Percentiles rank a stretch among this genome's conserved stretches.
Conservation (phyloP, 371 early-diverging fungal genomes). For the Umbelopsis sp. region DNA sequence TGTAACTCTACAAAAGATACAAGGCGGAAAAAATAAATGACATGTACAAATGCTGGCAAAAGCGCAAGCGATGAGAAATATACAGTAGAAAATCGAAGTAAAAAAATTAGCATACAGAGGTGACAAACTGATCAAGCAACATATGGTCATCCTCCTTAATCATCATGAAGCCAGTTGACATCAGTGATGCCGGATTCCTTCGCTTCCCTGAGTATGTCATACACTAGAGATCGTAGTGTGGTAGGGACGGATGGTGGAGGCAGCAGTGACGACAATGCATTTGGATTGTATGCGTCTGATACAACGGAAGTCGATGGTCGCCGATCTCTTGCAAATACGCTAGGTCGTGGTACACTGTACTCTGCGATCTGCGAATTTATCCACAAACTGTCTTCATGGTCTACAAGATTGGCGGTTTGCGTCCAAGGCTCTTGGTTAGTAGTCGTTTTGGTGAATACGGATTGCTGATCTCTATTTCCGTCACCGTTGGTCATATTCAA, state of each 20-base stretch:
- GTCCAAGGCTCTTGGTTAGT: background rate
- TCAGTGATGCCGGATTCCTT: constrained; percentile 38
- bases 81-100: background rate
- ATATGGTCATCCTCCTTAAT: background rate
- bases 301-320: constrained; percentile 12
- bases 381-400: constrained; percentile 1
- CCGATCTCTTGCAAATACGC: constrained; percentile 19
- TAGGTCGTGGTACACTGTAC: background rate
- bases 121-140: background rate
- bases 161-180: constrained; percentile 36
- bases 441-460: background rate
- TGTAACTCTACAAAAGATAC: background rate
- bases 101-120: background rate
- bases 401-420: background rate
- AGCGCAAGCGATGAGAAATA: background rate
- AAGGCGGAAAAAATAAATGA: background rate
- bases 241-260: background rate
- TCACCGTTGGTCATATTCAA: constrained; percentile 24
- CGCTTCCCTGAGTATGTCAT: constrained; percentile 35
- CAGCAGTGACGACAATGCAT: constrained; percentile 24
- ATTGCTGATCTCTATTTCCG: background rate
- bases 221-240: constrained; percentile 29
- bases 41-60: no score
- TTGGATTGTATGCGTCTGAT: background rate
- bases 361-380: constrained; percentile 16